phyloP scores from a whole-genome alignment of 2,329 filamentous ascomycete genomes.

The Nannizziopsis arthrosporioides region DNA sequence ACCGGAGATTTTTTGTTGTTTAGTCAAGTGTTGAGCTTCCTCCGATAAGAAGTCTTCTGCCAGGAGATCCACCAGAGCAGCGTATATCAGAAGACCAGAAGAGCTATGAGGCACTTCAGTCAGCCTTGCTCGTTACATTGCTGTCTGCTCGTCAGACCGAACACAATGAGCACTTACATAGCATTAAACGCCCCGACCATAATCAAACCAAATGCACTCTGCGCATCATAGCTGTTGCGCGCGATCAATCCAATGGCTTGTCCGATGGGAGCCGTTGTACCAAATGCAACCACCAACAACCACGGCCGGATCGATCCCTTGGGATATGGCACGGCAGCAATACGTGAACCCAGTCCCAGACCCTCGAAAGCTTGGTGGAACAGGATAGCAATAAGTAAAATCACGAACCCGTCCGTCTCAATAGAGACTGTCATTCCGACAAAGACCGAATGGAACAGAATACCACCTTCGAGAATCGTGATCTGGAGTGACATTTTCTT shows the following conservation, averaged over 20 bases:
- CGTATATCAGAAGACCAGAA: conserved; percentile 50
- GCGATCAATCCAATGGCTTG: conserved; percentile 52
- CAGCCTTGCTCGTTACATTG: not conserved
- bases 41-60: conserved; percentile 55
- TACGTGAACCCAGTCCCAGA: conserved; percentile 59
- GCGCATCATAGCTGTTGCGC: conserved; percentile 49
- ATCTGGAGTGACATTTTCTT: conserved; percentile 57
- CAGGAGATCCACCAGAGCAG: conserved; percentile 51
- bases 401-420: conserved; percentile 45
- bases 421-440: conserved; percentile 63
- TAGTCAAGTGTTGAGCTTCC: conserved; percentile 42
- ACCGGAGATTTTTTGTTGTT: conserved; percentile 43
- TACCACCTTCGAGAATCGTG: conserved; percentile 59
- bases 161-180: conserved; percentile 37
- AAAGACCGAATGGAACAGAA: conserved; percentile 65
- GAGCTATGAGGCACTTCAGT: conserved; percentile 32
- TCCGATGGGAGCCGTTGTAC: conserved; percentile 52
- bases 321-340: conserved; percentile 53
- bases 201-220: conserved; percentile 52
- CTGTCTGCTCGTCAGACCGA: not conserved
- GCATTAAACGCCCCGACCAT: conserved; percentile 56
- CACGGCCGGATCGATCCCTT: conserved; percentile 48
- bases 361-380: conserved; percentile 73
- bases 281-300: conserved; percentile 51
- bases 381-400: conserved; percentile 50